phyloP scores from a whole-genome alignment of 805 yeast species.

The Candida yuanshanica region DNA sequence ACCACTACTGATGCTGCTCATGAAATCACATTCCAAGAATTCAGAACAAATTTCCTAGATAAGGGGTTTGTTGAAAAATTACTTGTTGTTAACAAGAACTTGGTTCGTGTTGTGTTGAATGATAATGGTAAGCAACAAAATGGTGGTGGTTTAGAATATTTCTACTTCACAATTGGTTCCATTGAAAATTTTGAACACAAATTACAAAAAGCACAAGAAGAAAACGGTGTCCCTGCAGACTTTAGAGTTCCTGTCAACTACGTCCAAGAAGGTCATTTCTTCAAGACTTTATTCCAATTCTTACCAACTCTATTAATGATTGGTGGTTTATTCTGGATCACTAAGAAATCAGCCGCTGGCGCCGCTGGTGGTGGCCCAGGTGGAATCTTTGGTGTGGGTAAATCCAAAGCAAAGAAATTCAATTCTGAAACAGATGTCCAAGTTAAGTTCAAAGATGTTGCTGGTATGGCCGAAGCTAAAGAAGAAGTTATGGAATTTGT shows the following conservation, averaged over 20 bases:
- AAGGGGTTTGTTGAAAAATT: slow-evolving; percentile 72
- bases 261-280: slow-evolving; percentile 59
- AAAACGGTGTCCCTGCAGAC: slow-evolving; percentile 56
- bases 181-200: slow-evolving; percentile 82
- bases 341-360: slow-evolving; percentile 36
- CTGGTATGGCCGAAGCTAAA: slow-evolving; percentile 92
- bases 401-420: slow-evolving; percentile 72
- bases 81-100: slow-evolving; percentile 68
- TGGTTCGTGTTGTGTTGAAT: slow-evolving; percentile 66
- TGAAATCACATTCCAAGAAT: slow-evolving; percentile 90
- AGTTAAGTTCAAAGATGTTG: slow-evolving; percentile 81
- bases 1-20: slow-evolving; percentile 28
- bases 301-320: slow-evolving; percentile 76
- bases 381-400: slow-evolving; percentile 72
- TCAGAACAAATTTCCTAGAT: slow-evolving; percentile 66
- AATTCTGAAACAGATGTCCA: slow-evolving; percentile 81
- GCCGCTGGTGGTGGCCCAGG: slow-evolving; percentile 54
- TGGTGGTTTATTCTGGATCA: slow-evolving; percentile 56
- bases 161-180: slow-evolving; percentile 83
- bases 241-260: slow-evolving; percentile 77
- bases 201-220: slow-evolving; percentile 66
- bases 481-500: slow-evolving; percentile 96
- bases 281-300: slow-evolving; percentile 61
- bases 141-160: slow-evolving; percentile 32
- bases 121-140: slow-evolving; percentile 51